These are phyloP conservation scores for Clonostachys byssicola DNA, from an alignment of 2,329 filamentous ascomycete genomes.

Conservation along the genomic window DNA sequence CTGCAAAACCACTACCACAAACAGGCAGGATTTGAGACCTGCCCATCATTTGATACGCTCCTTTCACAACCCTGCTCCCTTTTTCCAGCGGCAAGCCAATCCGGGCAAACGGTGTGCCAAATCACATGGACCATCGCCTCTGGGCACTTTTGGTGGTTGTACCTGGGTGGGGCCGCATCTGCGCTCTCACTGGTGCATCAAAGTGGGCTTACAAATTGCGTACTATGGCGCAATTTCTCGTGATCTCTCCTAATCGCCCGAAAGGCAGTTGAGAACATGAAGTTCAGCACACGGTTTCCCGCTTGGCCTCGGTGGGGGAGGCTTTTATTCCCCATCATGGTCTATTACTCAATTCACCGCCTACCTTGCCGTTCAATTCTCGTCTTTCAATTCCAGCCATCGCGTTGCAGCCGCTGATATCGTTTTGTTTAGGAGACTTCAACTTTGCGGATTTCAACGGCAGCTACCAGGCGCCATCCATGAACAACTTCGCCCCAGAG, in stretches of 20 bases:
- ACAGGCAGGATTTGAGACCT: neutral
- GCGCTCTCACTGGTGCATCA: constrained; percentile 16
- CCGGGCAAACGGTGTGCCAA: no score
- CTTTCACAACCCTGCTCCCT: neutral
- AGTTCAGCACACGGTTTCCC: neutral
- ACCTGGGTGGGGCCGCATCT: constrained; percentile 4
- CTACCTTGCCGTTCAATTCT: no score
- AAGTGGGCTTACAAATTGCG: constrained; percentile 30
- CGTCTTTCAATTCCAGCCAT: no score
- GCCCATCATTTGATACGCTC: neutral
- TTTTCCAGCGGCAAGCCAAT: neutral
- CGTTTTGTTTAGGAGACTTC: constrained; percentile 44
- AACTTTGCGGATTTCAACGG: constrained; percentile 49
- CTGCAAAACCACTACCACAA: neutral
- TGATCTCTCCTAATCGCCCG: constrained; percentile 32
- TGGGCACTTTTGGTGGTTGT: neutral
- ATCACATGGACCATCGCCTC: neutral
- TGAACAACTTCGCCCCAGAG: constrained; percentile 31
- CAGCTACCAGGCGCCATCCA: constrained; percentile 43
- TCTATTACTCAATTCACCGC: neutral
- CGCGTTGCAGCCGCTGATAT: no score
- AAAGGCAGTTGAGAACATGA: no score
- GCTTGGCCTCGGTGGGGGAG: neutral
- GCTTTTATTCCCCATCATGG: neutral
- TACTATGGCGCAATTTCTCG: constrained; percentile 59